These are phyloP conservation scores for Sambucus nigra DNA, from an alignment of 129 eudicot genomes.

Conservation along the genomic window DNA sequence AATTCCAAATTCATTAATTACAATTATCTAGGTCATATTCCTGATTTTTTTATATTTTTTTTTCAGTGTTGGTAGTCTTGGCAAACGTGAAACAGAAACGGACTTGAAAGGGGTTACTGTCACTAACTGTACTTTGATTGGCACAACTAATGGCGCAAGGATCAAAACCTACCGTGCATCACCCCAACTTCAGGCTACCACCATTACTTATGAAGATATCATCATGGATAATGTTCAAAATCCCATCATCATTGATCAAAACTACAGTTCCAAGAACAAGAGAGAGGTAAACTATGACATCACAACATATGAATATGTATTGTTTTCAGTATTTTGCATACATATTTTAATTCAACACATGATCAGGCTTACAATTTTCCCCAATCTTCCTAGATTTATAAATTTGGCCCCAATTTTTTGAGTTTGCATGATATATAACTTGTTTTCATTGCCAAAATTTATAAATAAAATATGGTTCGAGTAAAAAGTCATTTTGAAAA, in stretches of 20 bases:
- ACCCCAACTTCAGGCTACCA: conserved; percentile 7
- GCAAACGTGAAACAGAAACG: conserved; percentile 8
- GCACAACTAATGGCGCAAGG: conserved; percentile 28
- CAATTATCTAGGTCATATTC: too few species aligned
- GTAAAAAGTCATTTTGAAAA: too few species aligned
- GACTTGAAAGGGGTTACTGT: conserved; percentile 14
- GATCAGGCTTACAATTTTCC: too few species aligned
- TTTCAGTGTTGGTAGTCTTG: conserved; percentile 25
- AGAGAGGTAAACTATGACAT: conserved; percentile 1
- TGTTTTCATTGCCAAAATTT: too few species aligned
- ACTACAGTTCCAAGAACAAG: conserved; percentile 13
- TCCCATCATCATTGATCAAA: conserved; percentile 46
- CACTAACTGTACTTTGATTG: conserved; percentile 13
- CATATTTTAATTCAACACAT: too few species aligned
- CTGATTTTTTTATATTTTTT: neutral
- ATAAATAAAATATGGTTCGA: too few species aligned
- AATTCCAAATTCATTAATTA: neutral
- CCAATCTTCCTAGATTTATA: too few species aligned
- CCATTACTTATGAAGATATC: conserved; percentile 22
- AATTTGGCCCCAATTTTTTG: too few species aligned
- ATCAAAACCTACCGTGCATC: conserved; percentile 40
- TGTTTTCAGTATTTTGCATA: neutral
- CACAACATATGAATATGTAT: neutral
- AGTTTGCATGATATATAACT: too few species aligned
- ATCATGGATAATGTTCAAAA: conserved; percentile 23